A percentile compares a stretch with the other conserved stretches of the same genome.
Evolutionary conservation across 2,329 filamentous ascomycete species (phyloP).

Genomic region (Diaporthe longicolla): DNA sequence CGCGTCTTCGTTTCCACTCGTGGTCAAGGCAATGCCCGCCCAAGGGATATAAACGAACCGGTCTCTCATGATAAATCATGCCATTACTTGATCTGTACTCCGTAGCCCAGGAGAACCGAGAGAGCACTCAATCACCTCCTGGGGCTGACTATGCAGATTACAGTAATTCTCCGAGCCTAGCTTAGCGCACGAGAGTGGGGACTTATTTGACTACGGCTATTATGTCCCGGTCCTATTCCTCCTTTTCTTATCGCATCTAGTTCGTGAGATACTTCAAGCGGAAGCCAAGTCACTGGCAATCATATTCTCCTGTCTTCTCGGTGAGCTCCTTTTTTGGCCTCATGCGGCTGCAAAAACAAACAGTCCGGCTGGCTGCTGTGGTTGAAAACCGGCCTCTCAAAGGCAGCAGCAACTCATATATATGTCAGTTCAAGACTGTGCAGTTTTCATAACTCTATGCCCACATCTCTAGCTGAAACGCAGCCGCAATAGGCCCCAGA

Average conservation of each 20-base stretch:
- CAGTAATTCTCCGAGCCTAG: slow-evolving; percentile 14
- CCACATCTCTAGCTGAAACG: background rate
- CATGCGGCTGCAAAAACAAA: background rate
- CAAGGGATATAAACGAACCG: background rate
- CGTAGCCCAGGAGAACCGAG: background rate
- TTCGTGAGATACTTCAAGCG: background rate
- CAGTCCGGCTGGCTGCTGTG: background rate
- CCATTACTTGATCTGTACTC: background rate
- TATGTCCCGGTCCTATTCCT: background rate
- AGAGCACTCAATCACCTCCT: background rate
- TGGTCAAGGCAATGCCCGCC: background rate
- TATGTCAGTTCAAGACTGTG: background rate
- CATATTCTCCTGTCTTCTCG: background rate
- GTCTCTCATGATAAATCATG: background rate
- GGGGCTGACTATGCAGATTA: background rate
- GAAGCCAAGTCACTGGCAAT: background rate
- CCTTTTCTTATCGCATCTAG: slow-evolving; percentile 16
- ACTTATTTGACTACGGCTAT: slow-evolving; percentile 1
- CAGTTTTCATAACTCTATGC: background rate
- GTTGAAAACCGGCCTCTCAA: too few relatives aligned
- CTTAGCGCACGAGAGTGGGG: slow-evolving; percentile 14
- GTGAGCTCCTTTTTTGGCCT: background rate
- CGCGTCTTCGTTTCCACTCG: slow-evolving; percentile 14
- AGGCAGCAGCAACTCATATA: background rate
- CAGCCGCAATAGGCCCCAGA: background rate